Evolutionary conservation across 1,284 basidiomycete genomes (phyloP), one percentile per base, ranked within the genome.

Genomic region (Puccinia triticina): DNA sequence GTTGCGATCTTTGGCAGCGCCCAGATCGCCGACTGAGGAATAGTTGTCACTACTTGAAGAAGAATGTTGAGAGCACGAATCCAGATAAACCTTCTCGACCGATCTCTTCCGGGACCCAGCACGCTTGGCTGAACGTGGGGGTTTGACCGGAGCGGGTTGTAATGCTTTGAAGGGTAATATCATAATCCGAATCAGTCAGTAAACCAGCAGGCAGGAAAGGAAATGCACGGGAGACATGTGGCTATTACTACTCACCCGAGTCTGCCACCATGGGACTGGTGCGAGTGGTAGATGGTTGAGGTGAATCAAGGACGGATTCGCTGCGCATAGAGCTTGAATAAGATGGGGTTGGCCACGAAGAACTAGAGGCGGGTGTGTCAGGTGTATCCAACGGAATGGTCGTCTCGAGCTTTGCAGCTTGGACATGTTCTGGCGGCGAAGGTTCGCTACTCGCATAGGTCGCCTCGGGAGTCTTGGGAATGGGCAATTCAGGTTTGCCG

Each of bases 61-160:
- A n/a, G 75, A 66, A 53, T 77, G n/a, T 50, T 77, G 59, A n/a
- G 75, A 77, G 16, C 29, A 76, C 14, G 59, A 77, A 50, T 77
- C 75, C 34, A 77, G n/a, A 50, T 77, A 77, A 50, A 77, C 75
- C 32, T 77, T 77, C 43, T 77, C 75, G 32, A 77, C 75, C 26
- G 57, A 40, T 34, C 75, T 37, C 53, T 77, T 77, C 50, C 61
- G 64, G 12, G 75, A 66, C 23, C 59, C 61, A 50, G 34, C 12
- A 57, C 23, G 16, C 23, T 59, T 43, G 37, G 29, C 34, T 34
- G 73, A 29, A 32, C 34, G n/a, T 43, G 55, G 37, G 12, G 59
- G 46, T 34, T 53, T 73, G 5, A 23, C 29, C 29, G 71, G 40
- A 34, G 46, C 23, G 29, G 32, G 12, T 2, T 29, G 21, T 14